Base-by-base conservation (phyloP, 352 stramenopile species). In the Globisporangium barbulae region DNA sequence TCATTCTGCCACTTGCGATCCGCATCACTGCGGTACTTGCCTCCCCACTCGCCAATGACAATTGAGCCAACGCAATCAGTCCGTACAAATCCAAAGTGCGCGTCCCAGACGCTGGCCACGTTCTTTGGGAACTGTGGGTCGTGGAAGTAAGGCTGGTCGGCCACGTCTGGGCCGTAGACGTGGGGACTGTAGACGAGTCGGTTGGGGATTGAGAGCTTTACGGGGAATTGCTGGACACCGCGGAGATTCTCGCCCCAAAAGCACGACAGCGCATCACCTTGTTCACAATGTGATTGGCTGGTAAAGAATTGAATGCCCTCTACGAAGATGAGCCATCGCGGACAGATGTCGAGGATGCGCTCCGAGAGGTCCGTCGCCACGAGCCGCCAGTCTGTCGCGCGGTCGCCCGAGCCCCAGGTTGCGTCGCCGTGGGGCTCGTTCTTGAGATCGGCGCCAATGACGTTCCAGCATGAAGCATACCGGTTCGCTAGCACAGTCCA, bases 1-100 rank as follows among this genome's bases (percentile, higher is more conserved):
- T 39, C 61, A 6, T 67, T 67, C 58, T 89, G 79, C 83, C 78
- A 88, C 31, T 19, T 67, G 55, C 68, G 70, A 54, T 92, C 81
- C 22, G 63, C 65, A 8, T 60, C 45, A 9, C 67, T 61, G 0
- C 61, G 65, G 59, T 83, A 71, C 17, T 69, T 73, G 21, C 82
- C 82, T 33, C 82, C 82, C 77, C 78, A 91, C 64, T 89, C 82
- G 2, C 82, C 82, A 22, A 89, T 67, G 2, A 91, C 76, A 6
- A 91, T 15, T 25, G 81, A 65, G 4, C 71, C 68, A 22, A 49
- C 5, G 3, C 72, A 65, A 22, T 70, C 50, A 31, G 69, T 39
- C 30, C 70, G 71, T 0, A 87, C 15, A 59, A 72, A 83, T 4
- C 81, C 81, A 68, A 91, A 86, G 47, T 88, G 78, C 1, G 55